Evolutionary conservation across 257 asterid genomes (phyloP).

Genomic region (Cinchona pubescens): DNA sequence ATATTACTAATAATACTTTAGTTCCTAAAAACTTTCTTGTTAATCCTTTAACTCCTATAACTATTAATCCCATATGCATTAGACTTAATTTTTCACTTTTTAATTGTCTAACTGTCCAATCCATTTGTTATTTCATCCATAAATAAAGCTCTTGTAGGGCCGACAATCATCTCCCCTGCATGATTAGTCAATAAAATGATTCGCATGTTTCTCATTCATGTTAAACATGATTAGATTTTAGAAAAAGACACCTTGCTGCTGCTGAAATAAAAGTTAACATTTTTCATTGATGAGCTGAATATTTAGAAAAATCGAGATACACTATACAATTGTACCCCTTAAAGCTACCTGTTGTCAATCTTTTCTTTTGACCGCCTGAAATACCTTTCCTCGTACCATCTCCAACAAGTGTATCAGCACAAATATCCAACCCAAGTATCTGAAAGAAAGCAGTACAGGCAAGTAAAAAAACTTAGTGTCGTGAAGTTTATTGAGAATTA

Average conservation of each 20-base stretch:
- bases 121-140: no score
- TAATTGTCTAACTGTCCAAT: no score
- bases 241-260: not conserved
- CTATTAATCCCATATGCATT: no score
- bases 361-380: constrained; percentile 52
- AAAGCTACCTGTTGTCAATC: no score
- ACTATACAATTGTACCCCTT: not conserved
- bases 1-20: no score
- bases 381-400: constrained; percentile 50
- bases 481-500: no score
- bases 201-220: no score
- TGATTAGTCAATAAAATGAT: not conserved
- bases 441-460: not conserved
- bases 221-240: not conserved
- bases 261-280: not conserved
- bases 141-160: no score
- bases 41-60: no score
- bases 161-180: constrained; percentile 57
- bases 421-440: constrained; percentile 54
- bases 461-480: not conserved
- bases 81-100: no score
- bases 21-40: no score
- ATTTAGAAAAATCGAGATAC: not conserved
- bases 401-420: constrained; percentile 41
- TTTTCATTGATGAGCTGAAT: not conserved